A percentile compares a stretch with the other conserved stretches of the same genome.
Evolutionary conservation across 306 rosid genomes (phyloP).

Genomic region (Malus asiatica): DNA sequence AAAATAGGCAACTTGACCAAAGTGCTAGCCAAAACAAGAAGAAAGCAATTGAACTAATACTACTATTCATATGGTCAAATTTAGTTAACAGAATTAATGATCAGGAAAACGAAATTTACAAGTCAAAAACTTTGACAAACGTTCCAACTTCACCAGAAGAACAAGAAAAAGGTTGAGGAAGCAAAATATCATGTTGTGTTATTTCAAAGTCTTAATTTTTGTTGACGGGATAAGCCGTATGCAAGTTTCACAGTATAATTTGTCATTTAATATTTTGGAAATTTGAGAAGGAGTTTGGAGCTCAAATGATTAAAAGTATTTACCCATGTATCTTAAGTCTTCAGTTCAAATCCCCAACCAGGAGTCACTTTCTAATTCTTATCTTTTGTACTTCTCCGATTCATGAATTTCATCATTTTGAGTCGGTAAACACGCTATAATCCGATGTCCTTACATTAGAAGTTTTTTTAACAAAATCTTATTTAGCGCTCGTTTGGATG

Average conservation of each 20-base stretch:
- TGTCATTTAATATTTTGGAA: too few species aligned
- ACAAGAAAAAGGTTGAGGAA: neutral
- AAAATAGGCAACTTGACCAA: neutral
- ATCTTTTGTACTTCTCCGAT: neutral
- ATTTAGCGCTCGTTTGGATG: too few species aligned
- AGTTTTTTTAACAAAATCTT: too few species aligned
- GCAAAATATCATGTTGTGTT: neutral
- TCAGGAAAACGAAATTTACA: neutral
- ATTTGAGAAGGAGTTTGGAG: too few species aligned
- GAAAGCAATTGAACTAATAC: neutral
- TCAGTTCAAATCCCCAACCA: neutral
- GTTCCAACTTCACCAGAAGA: neutral
- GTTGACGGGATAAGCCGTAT: neutral
- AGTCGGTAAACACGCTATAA: neutral
- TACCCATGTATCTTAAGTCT: too few species aligned
- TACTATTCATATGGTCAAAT: neutral
- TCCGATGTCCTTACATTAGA: too few species aligned
- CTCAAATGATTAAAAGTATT: too few species aligned
- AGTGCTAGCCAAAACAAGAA: neutral
- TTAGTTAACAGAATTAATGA: neutral
- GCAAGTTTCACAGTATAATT: too few species aligned
- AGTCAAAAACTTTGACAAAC: neutral
- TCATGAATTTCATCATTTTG: neutral
- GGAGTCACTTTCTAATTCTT: neutral
- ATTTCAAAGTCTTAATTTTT: too few species aligned